phyloP scores from a whole-genome alignment of 306 rosid genomes.

The Rubus idaeus region DNA sequence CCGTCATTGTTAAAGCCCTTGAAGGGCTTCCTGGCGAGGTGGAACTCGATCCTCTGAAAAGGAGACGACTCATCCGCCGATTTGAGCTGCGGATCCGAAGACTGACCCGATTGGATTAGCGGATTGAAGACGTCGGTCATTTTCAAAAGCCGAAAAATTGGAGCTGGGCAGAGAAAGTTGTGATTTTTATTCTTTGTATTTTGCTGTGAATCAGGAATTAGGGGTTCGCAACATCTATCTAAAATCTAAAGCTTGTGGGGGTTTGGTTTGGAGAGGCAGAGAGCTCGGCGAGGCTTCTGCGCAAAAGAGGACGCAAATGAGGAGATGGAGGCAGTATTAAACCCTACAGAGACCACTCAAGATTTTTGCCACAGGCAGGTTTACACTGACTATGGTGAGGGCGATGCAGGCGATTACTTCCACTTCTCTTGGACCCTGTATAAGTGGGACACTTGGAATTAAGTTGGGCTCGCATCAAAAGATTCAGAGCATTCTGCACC shows the following conservation, averaged over 20 bases:
- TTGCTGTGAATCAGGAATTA: not conserved
- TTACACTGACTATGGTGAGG: not conserved
- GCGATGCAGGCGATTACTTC: slow-evolving; percentile 8
- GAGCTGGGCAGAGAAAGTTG: not conserved
- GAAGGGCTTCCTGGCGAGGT: slow-evolving; percentile 50
- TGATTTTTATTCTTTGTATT: not conserved
- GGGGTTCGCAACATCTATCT: not conserved
- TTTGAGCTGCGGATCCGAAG: slow-evolving; percentile 24
- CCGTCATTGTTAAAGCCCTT: slow-evolving; percentile 50
- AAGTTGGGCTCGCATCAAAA: not conserved
- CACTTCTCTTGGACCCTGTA: not conserved
- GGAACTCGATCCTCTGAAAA: slow-evolving; percentile 49
- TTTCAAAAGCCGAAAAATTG: not conserved
- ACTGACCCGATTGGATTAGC: slow-evolving; percentile 12
- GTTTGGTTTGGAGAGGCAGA: slow-evolving; percentile 25
- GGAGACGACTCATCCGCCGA: slow-evolving; percentile 22
- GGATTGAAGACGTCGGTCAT: slow-evolving; percentile 39
- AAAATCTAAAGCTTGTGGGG: not conserved
- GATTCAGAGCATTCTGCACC: not conserved
- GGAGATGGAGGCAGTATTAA: slow-evolving; percentile 40
- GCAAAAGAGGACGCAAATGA: slow-evolving; percentile 14
- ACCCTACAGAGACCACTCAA: slow-evolving; percentile 57
- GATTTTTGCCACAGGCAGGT: slow-evolving; percentile 23
- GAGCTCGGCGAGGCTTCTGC: slow-evolving; percentile 46
- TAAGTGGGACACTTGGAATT: not conserved